Base-by-base conservation (phyloP, 192 early-diverging fungal species). In the Dispira parvispora region DNA sequence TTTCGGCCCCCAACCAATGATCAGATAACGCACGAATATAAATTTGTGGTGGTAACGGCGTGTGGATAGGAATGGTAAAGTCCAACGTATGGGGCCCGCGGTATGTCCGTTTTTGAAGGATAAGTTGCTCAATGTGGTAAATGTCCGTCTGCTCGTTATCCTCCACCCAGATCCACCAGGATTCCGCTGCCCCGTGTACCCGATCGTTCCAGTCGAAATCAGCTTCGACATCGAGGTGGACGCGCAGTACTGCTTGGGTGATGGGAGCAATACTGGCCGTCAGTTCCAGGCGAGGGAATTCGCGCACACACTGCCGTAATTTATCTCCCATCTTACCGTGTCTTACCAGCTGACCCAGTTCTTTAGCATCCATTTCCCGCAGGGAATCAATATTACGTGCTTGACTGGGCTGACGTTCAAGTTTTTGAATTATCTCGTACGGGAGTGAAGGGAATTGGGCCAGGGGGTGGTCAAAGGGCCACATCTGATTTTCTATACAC, bases 81-180 rank as follows among this genome's bases (percentile, higher is more conserved):
- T 75, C 79, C 11, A 91, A 73, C 8, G 80, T 81, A 42, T 82
- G 80, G 43, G 82, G 69, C 74, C 88, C 84, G 20, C 79, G 80
- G 32, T 82, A 66, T 46, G 84, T 75, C 25, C 80, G 82, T 62
- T 80, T 79, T 27, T 81, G 82, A 11, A 99, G 62, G 52, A 96
- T 64, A 63, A 96, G 82, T 69, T 90, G 90, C 63, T 99, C 97
- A 0, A 87, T 85, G 68, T 99, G 89, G 64, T 94, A 81, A 47
- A 99, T 88, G 46, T 94, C 90, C 0, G 79, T 79, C 71, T 89
- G 82, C 67, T 94, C 87, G 3, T 78, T 75, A 63, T 96, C 97
- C 64, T 96, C 90, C 8, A 95, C 91, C 89, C 88, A 96, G 46
- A 99, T 88, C 87, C 89, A 96, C 79, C 90, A 99, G 1, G 91